Percentiles rank a stretch among this genome's conserved stretches.
Conservation (phyloP, 345 rosid genomes). For the Gossypioides kirkii region DNA sequence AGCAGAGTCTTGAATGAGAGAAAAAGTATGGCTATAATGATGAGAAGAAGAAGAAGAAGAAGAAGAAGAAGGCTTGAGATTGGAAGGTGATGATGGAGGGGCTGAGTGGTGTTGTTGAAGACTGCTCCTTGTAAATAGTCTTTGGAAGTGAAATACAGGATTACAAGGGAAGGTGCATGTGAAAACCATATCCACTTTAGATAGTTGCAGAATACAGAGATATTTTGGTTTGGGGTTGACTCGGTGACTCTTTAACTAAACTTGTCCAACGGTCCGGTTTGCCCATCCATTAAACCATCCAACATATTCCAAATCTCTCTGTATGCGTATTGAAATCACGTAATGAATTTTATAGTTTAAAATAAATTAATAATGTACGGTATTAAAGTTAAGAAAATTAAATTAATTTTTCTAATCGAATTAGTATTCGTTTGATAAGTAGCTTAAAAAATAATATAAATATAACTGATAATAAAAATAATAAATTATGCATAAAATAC, state of each 20-base stretch:
- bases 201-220: background rate
- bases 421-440: too few species aligned
- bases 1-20: constrained; percentile 37
- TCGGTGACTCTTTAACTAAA: background rate
- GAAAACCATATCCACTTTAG: constrained; percentile 8
- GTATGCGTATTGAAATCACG: too few species aligned
- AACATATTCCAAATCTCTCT: too few species aligned
- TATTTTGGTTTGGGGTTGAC: background rate
- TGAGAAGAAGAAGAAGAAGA: background rate
- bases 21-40: constrained; percentile 13
- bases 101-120: background rate
- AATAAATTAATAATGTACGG: too few species aligned
- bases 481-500: too few species aligned
- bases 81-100: background rate
- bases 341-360: too few species aligned
- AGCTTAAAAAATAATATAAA: too few species aligned
- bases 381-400: too few species aligned
- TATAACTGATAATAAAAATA: too few species aligned
- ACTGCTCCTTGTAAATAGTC: background rate
- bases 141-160: background rate
- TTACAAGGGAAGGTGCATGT: background rate
- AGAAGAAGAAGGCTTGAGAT: background rate
- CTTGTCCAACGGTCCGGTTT: background rate
- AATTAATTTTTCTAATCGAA: too few species aligned
- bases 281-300: too few species aligned